Conservation (phyloP, 1,284 basidiomycete genomes). For the Ustilago shanxiensis region DNA sequence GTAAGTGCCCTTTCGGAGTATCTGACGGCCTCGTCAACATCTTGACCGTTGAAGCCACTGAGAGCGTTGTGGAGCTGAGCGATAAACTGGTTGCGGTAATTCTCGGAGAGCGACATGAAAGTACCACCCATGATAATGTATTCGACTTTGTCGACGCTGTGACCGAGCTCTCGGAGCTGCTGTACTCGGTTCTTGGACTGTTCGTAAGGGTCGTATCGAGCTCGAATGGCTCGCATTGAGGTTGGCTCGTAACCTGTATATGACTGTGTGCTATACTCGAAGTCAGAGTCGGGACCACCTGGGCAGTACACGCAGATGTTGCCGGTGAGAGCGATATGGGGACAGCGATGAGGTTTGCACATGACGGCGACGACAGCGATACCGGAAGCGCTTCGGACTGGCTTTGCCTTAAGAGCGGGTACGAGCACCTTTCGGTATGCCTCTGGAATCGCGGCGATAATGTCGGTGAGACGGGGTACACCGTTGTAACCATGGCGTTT, state of each 20-base stretch:
- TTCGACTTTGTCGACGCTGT: constrained; percentile 98
- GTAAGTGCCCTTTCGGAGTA: constrained; percentile 97
- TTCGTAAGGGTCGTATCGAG: constrained; percentile 98
- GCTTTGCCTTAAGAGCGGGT: constrained; percentile 91
- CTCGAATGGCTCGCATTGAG: constrained; percentile 97
- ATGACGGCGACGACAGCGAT: constrained; percentile 99
- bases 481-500: constrained; percentile 89
- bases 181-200: constrained; percentile 95
- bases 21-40: constrained; percentile 97
- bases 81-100: constrained; percentile 92
- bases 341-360: constrained; percentile 99
- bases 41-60: constrained; percentile 88
- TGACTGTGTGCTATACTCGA: constrained; percentile 97
- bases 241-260: constrained; percentile 98
- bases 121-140: constrained; percentile 99
- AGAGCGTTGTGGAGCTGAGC: constrained; percentile 97
- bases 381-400: constrained; percentile 96
- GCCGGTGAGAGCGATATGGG: constrained; percentile 99
- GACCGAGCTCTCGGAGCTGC: constrained; percentile 92
- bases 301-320: constrained; percentile 99
- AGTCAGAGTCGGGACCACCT: constrained; percentile 98
- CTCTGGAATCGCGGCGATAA: constrained; percentile 97
- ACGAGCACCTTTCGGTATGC: constrained; percentile 92
- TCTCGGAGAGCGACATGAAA: constrained; percentile 99
- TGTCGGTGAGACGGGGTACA: constrained; percentile 93